Percentiles rank a stretch among this genome's conserved stretches.
These are phyloP conservation scores for Hansenula sp. DNA, from an alignment of 1,139 yeast species.

Conservation along the genomic window DNA sequence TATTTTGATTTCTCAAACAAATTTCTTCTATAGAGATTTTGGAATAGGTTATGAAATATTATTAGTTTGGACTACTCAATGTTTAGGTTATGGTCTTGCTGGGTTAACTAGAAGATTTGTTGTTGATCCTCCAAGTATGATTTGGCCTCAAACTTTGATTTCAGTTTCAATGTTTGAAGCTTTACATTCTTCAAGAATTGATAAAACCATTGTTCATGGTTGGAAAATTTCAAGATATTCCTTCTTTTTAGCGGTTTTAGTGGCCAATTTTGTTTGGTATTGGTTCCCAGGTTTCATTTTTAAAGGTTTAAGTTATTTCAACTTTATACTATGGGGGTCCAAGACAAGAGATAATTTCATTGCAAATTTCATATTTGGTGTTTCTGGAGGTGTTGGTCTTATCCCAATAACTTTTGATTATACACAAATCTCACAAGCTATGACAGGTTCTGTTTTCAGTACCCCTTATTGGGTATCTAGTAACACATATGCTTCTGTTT, in stretches of 20 bases:
- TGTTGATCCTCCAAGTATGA: constrained; percentile 32
- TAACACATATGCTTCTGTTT: constrained; percentile 28
- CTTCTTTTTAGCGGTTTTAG: constrained; percentile 39
- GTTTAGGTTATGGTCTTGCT: constrained; percentile 56
- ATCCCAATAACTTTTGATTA: constrained; percentile 49
- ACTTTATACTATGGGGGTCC: constrained; percentile 49
- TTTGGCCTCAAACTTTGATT: constrained; percentile 36
- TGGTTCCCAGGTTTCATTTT: constrained; percentile 57
- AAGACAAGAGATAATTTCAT: constrained; percentile 32
- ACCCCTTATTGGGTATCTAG: constrained; percentile 50
- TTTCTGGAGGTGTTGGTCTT: constrained; percentile 47
- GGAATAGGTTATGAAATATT: constrained; percentile 41
- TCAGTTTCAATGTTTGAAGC: constrained; percentile 32
- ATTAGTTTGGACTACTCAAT: constrained; percentile 50
- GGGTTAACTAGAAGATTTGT: constrained; percentile 39
- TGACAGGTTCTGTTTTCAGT: constrained; percentile 41
- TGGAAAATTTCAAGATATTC: constrained; percentile 43
- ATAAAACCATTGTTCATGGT: constrained; percentile 33
- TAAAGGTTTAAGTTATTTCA: constrained; percentile 47
- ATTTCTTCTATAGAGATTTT: constrained; percentile 38
- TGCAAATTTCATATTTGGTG: constrained; percentile 49
- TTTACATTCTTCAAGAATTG: constrained; percentile 28
- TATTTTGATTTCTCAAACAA: constrained; percentile 51
- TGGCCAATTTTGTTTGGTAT: constrained; percentile 42
- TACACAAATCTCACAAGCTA: constrained; percentile 39